phyloP scores from a whole-genome alignment of 176 grass and related monocot genomes.

The Tillandsia leiboldiana region DNA sequence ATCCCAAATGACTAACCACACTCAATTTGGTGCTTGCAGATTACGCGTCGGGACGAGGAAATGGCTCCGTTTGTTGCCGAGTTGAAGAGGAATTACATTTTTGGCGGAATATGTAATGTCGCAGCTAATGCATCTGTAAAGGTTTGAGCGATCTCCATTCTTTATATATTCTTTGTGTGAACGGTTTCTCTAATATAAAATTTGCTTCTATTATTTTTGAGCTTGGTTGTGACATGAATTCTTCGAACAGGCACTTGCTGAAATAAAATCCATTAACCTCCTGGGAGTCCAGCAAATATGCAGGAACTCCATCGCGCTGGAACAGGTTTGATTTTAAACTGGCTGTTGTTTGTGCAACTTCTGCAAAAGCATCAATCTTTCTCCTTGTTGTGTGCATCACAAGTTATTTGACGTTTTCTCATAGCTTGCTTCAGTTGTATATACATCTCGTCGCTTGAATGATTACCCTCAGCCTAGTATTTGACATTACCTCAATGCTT shows the following conservation, averaged over 20 bases:
- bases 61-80: conserved; percentile 78
- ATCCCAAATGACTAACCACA: neutral
- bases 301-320: conserved; percentile 87
- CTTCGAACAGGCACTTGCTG: conserved; percentile 55
- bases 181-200: neutral
- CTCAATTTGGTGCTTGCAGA: conserved; percentile 21
- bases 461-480: too few relatives aligned
- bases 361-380: neutral
- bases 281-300: conserved; percentile 98
- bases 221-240: conserved; percentile 20
- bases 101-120: conserved; percentile 91
- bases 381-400: neutral
- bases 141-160: conserved; percentile 35
- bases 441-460: too few relatives aligned
- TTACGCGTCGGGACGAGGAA: conserved; percentile 87
- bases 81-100: conserved; percentile 83
- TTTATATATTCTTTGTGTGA: conserved; percentile 15
- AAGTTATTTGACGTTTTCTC: neutral
- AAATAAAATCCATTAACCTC: conserved; percentile 95
- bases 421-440: neutral
- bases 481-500: too few relatives aligned
- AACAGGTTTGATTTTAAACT: conserved; percentile 46
- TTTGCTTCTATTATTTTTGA: conserved; percentile 25
- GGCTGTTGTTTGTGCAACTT: neutral
- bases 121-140: conserved; percentile 87